Evolutionary conservation across 176 grass and related monocot genomes (phyloP), one percentile per base, ranked within the genome.

Genomic region (Avena sativa): DNA sequence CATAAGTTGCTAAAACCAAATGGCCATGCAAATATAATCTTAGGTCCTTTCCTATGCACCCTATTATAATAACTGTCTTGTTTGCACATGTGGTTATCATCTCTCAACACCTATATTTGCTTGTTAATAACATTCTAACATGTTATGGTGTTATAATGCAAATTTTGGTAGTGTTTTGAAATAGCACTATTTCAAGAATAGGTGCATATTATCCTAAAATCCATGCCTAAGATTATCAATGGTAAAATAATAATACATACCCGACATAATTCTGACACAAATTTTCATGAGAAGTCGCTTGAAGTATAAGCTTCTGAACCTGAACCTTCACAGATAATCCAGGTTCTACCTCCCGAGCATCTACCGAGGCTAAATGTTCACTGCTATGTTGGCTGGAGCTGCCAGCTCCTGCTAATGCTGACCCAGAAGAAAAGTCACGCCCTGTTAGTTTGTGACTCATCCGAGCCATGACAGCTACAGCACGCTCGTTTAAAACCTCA

Each of bases 381-480:
- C 79, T 77, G 10, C 78, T 83, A 88, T 89, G 82, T 72, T 88
- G 91, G 76, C 38, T 78, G 10, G 84, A 80, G 71, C 56, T 85
- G 12, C 79, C 88, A 78, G 76, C 46, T 15, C 82, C 96, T 55
- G 91, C 83, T 40, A 81, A 71, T 21, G 86, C 71, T 71, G 92
- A 89, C 25, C 90, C 90, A 56, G 96, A 94, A 25, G 82, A 92
- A 46, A 98, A 98, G 79, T 98, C 96, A 47, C 96, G 93, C 51
- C 96, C 96, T 59, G 93, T 98, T 58, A 98, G 84, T 55, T 98
- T 98, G 74, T 98, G 91, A 82, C 92, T 98, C 96, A 98, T 98
- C 83, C 94, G 91, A 85, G 90, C 93, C 96, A 98, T 98, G 46
- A 98, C 96, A 47, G 91, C 93, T 51, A 98, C 88, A 74, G 96